A percentile compares a stretch with the other conserved stretches of the same genome.
Evolutionary conservation across 164 flowering plant species (phyloP).

Genomic region (Vitis rotundifolia): DNA sequence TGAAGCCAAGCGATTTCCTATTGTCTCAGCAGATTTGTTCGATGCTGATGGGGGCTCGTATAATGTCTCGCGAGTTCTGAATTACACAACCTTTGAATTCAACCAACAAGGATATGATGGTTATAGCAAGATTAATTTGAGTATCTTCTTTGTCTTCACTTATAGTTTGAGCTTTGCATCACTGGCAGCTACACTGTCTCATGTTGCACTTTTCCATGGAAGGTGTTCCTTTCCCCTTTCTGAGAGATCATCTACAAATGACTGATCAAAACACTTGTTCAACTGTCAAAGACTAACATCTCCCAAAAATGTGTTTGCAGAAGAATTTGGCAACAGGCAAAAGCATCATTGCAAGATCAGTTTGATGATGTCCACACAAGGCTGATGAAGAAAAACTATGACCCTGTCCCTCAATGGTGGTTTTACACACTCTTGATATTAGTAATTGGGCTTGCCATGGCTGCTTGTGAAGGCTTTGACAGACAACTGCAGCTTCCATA

Average conservation of each 20-base stretch:
- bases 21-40: conserved; percentile 7
- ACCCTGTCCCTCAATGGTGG: conserved; percentile 66
- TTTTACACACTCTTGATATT: conserved; percentile 33
- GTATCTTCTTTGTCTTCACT: conserved; percentile 20
- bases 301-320: conserved; percentile 12
- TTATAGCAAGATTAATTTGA: conserved; percentile 18
- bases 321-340: conserved; percentile 39
- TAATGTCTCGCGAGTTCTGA: conserved; percentile 9
- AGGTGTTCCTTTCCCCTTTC: not conserved
- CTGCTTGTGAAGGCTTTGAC: conserved; percentile 45
- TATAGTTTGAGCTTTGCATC: conserved; percentile 27
- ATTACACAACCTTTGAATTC: conserved; percentile 10
- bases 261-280: no score
- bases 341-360: conserved; percentile 25
- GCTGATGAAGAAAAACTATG: conserved; percentile 60
- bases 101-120: conserved; percentile 10
- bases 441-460: conserved; percentile 25
- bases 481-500: conserved; percentile 57
- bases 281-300: not conserved
- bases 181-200: conserved; percentile 23
- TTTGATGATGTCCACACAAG: conserved; percentile 46
- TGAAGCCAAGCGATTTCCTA: conserved; percentile 18
- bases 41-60: conserved; percentile 2
- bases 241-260: no score
- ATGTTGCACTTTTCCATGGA: conserved; percentile 25